A percentile compares a stretch with the other conserved stretches of the same genome.
Conservation (phyloP, 805 yeast species). For the Lipomyces sp. region DNA sequence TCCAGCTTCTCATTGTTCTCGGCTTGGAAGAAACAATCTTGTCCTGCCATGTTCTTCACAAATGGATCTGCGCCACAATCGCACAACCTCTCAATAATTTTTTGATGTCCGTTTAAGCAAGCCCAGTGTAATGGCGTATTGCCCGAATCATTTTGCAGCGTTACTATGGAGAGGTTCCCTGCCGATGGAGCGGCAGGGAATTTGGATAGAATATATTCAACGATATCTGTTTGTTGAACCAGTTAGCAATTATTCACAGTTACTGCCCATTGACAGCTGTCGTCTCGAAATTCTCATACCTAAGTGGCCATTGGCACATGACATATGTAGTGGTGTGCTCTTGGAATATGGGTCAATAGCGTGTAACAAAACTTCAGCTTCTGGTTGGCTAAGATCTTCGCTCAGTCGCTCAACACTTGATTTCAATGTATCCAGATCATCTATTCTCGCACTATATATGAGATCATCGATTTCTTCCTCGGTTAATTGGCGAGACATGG, state of each 20-base stretch:
- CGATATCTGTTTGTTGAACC: conserved; percentile 23
- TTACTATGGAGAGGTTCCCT: conserved; percentile 46
- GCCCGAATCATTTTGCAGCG: conserved; percentile 73
- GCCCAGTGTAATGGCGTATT: conserved; percentile 99
- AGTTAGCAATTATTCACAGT: background rate
- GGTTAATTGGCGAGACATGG: conserved; percentile 23
- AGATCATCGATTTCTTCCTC: conserved; percentile 85
- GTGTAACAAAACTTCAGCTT: conserved; percentile 49
- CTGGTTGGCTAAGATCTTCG: conserved; percentile 27
- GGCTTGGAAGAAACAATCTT: conserved; percentile 88
- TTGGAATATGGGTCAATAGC: conserved; percentile 67
- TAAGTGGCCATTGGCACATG: conserved; percentile 89
- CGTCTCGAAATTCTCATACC: conserved; percentile 45
- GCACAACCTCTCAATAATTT: conserved; percentile 68
- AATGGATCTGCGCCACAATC: conserved; percentile 85
- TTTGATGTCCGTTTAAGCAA: conserved; percentile 80
- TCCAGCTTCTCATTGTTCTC: conserved; percentile 76
- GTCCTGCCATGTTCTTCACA: conserved; percentile 70
- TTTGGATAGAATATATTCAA: conserved; percentile 24
- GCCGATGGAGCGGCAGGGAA: conserved; percentile 7
- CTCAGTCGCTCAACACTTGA: conserved; percentile 62
- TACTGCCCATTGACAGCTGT: background rate
- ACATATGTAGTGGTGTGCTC: conserved; percentile 89
- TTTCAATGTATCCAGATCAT: conserved; percentile 77
- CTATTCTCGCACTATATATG: conserved; percentile 81